Percentiles rank a stretch among this genome's conserved stretches.
phyloP scores from a whole-genome alignment of 352 stramenopile genomes.

The Phytophthora tubulina region DNA sequence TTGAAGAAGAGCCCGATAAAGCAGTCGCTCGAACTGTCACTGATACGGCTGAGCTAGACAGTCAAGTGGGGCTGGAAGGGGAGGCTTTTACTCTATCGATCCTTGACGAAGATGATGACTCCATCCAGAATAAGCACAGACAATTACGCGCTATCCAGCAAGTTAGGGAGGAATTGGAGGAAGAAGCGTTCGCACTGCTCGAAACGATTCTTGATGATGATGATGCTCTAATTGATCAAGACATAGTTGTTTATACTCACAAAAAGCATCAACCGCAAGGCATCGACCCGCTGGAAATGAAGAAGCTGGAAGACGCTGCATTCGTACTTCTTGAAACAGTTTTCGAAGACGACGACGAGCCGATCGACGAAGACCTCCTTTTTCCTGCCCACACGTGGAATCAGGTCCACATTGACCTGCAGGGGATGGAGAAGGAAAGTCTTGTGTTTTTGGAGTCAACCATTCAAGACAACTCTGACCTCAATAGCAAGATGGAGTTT shows the following conservation, averaged over 20 bases:
- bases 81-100: conserved; percentile 11
- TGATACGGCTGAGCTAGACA: not conserved
- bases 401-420: not conserved
- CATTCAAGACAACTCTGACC: not conserved
- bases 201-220: conserved; percentile 14
- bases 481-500: conserved; percentile 1
- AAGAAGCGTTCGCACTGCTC: conserved; percentile 15
- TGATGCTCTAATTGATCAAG: conserved; percentile 2
- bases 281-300: not conserved
- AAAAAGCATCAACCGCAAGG: not conserved
- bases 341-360: not conserved
- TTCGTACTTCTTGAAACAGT: conserved; percentile 10
- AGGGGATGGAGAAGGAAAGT: not conserved
- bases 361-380: not conserved
- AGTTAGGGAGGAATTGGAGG: conserved; percentile 8
- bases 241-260: not conserved
- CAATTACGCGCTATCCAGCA: not conserved
- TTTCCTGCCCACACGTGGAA: not conserved
- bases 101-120: not conserved
- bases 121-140: not conserved
- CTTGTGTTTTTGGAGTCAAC: not conserved
- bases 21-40: not conserved
- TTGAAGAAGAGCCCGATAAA: conserved; percentile 6
- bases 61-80: not conserved
- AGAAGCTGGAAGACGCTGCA: not conserved